phyloP scores from a whole-genome alignment of 768 basidiomycete genomes.

The Psilocybe azurescens region DNA sequence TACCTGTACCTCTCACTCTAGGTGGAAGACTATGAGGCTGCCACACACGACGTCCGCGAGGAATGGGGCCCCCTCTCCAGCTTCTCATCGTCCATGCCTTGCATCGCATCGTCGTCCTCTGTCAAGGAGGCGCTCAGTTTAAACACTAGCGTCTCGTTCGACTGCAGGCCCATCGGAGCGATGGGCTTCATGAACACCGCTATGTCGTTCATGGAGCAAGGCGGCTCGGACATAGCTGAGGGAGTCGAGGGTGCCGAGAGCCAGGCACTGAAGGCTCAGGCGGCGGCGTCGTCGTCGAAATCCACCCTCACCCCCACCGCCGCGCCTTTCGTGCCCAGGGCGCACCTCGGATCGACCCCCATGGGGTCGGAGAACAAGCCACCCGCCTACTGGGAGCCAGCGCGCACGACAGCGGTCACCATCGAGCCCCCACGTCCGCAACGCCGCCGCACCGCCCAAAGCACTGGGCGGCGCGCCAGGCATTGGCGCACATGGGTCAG shows the following conservation, averaged over 20 bases:
- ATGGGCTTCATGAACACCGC: background rate
- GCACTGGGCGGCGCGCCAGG: background rate
- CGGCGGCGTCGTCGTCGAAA: too few species aligned
- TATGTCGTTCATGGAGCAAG: background rate
- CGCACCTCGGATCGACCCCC: background rate
- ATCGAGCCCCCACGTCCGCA: background rate
- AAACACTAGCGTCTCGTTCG: background rate
- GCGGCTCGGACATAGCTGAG: background rate
- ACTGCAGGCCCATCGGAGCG: background rate
- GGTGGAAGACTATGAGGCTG: too few species aligned
- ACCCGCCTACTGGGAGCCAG: background rate
- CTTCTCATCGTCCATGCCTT: background rate
- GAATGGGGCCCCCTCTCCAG: background rate
- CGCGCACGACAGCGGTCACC: background rate
- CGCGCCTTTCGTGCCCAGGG: background rate
- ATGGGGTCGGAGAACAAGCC: background rate
- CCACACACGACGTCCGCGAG: too few species aligned
- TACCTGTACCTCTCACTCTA: too few species aligned
- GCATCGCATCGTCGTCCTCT: background rate
- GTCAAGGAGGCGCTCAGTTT: background rate
- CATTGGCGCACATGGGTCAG: background rate
- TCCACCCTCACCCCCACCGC: background rate
- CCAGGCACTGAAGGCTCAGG: too few species aligned
- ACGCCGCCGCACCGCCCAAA: background rate
- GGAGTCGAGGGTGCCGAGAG: too few species aligned